phyloP scores from a whole-genome alignment of 345 rosid genomes.

The Moricandia moricandioides region DNA sequence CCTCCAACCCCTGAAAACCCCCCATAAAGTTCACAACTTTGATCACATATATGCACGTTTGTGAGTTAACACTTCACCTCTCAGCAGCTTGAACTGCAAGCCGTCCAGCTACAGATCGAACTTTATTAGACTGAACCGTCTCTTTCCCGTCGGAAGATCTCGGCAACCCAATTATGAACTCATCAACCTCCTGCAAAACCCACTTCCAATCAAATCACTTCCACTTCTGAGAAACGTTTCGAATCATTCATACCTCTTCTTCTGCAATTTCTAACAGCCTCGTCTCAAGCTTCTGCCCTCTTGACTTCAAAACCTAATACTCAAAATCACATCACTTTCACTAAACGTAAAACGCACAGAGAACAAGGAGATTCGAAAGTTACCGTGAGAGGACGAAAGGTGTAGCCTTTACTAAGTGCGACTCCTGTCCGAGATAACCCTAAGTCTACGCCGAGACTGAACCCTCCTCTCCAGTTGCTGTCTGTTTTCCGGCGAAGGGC shows the following conservation, averaged over 20 bases:
- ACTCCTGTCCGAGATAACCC: constrained; percentile 76
- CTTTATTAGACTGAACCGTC: constrained; percentile 77
- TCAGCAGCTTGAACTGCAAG: constrained; percentile 74
- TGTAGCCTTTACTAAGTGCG: constrained; percentile 81
- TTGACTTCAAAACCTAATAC: constrained; percentile 63
- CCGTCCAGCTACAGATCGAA: constrained; percentile 78
- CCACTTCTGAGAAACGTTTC: neutral
- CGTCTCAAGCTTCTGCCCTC: constrained; percentile 79
- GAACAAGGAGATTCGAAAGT: neutral
- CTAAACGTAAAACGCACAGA: neutral
- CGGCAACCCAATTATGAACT: constrained; percentile 80
- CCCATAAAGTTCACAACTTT: neutral
- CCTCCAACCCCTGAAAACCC: constrained; percentile 70
- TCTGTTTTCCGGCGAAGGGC: constrained; percentile 62
- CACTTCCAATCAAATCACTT: neutral
- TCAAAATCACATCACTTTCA: neutral
- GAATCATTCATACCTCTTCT: constrained; percentile 44
- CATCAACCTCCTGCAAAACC: constrained; percentile 66
- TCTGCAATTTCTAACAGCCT: constrained; percentile 67
- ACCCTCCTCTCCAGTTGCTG: constrained; percentile 73
- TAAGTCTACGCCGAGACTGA: constrained; percentile 85
- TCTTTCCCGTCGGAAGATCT: constrained; percentile 78
- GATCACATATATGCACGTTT: neutral
- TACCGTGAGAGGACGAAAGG: constrained; percentile 74
- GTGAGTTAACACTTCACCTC: constrained; percentile 40